Evolutionary conservation across 352 stramenopile genomes (phyloP).

Genomic region (Globisporangium middletonii): DNA sequence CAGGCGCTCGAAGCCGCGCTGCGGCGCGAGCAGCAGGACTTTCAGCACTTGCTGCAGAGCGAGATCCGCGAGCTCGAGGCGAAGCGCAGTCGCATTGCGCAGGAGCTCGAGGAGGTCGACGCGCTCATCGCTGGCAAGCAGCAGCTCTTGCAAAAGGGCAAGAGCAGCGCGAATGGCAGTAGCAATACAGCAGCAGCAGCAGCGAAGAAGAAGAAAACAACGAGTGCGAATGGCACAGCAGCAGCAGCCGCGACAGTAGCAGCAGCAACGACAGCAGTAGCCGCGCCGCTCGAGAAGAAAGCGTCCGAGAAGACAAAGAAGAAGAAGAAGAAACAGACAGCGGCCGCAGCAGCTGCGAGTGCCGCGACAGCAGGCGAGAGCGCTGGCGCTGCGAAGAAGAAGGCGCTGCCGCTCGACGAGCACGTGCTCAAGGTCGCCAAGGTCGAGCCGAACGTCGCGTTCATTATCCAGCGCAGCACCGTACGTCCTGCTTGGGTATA

Average conservation of each 20-base stretch:
- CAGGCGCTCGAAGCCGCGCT: slow-evolving; percentile 69
- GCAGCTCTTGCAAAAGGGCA: slow-evolving; percentile 41
- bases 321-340: slow-evolving; percentile 15
- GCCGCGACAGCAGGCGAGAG: no score
- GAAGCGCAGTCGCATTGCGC: slow-evolving; percentile 27
- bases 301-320: slow-evolving; percentile 22
- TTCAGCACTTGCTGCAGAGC: slow-evolving; percentile 44
- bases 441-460: slow-evolving; percentile 68
- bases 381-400: slow-evolving; percentile 10
- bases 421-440: slow-evolving; percentile 60
- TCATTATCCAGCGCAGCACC: slow-evolving; percentile 86
- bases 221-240: background rate
- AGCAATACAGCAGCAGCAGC: slow-evolving; percentile 19
- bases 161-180: slow-evolving; percentile 16
- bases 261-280: background rate
- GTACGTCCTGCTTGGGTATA: slow-evolving; percentile 23
- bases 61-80: slow-evolving; percentile 67
- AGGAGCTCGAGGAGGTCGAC: slow-evolving; percentile 15
- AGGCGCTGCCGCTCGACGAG: slow-evolving; percentile 55
- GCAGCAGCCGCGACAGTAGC: background rate
- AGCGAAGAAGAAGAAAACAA: slow-evolving; percentile 15
- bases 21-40: slow-evolving; percentile 68
- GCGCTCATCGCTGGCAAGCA: slow-evolving; percentile 63
- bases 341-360: slow-evolving; percentile 2
- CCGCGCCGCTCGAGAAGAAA: slow-evolving; percentile 28